Conservation (phyloP, 2,329 filamentous ascomycete species). For the Penicillium hesseltinei region DNA sequence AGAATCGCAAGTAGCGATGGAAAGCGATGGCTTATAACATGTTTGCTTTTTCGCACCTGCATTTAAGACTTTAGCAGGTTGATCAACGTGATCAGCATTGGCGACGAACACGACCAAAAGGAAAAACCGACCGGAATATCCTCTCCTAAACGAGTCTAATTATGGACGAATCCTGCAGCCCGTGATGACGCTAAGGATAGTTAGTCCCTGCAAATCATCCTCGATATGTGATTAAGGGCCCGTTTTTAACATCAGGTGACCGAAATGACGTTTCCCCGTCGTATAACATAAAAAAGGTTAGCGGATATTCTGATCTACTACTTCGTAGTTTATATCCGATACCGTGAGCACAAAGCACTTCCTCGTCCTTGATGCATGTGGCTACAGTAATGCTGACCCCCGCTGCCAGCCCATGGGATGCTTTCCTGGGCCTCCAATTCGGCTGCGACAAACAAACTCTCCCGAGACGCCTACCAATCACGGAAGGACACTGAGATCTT, state of each 20-base stretch:
- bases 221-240: background rate
- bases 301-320: background rate
- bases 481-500: background rate
- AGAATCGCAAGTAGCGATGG: background rate
- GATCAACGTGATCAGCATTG: slow-evolving; percentile 24
- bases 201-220: slow-evolving; percentile 8
- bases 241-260: slow-evolving; percentile 9
- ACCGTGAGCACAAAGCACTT: background rate
- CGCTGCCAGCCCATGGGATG: slow-evolving; percentile 6
- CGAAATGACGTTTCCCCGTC: background rate
- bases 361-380: slow-evolving; percentile 2
- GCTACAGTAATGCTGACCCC: slow-evolving; percentile 8
- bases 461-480: slow-evolving; percentile 18
- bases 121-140: slow-evolving; percentile 2
- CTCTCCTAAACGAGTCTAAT: slow-evolving; percentile 13
- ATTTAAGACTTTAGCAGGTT: slow-evolving; percentile 3
- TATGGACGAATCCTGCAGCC: slow-evolving; percentile 8
- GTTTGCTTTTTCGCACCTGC: slow-evolving; percentile 12
- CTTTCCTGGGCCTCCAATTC: slow-evolving; percentile 10
- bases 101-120: slow-evolving; percentile 8
- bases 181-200: background rate
- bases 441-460: slow-evolving; percentile 10
- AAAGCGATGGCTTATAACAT: background rate
- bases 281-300: slow-evolving; percentile 9
- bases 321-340: slow-evolving; percentile 4